Evolutionary conservation across 192 early-diverging fungal genomes (phyloP).

Genomic region (Lunasporangiospora selenospora): DNA sequence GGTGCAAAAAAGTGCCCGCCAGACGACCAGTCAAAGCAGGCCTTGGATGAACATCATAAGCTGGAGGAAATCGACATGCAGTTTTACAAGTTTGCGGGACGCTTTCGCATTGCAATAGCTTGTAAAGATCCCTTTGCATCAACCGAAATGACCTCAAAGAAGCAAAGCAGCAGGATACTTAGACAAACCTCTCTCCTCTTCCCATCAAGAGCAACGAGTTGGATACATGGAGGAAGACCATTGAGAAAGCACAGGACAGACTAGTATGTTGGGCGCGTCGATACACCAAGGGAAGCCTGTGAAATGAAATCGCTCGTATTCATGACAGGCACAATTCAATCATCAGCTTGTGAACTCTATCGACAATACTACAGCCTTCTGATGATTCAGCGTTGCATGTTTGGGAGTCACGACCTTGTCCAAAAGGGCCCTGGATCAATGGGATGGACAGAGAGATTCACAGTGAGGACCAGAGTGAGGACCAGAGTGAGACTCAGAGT

Average conservation of each 20-base stretch:
- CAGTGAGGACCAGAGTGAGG: neutral
- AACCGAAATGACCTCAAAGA: slow-evolving; percentile 5
- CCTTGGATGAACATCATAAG: slow-evolving; percentile 9
- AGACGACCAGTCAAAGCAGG: slow-evolving; percentile 26
- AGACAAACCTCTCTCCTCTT: no score
- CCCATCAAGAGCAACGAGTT: neutral
- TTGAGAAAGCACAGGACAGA: slow-evolving; percentile 7
- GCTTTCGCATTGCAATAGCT: slow-evolving; percentile 7
- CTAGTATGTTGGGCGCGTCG: slow-evolving; percentile 1
- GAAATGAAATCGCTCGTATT: neutral
- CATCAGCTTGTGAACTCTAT: neutral
- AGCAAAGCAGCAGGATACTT: no score
- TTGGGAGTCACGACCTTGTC: no score
- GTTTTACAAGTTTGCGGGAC: slow-evolving; percentile 13
- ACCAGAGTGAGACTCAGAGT: neutral
- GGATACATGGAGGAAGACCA: neutral
- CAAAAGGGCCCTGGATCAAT: no score
- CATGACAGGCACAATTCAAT: no score
- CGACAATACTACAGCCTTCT: no score
- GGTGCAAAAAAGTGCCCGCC: slow-evolving; percentile 6
- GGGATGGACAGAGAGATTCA: neutral
- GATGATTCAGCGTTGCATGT: no score
- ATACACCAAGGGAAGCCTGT: slow-evolving; percentile 6
- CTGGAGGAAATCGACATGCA: slow-evolving; percentile 15
- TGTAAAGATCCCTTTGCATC: slow-evolving; percentile 6